Base-by-base conservation (phyloP, 108 stramenopile species). In the Nitzschia putrida region DNA sequence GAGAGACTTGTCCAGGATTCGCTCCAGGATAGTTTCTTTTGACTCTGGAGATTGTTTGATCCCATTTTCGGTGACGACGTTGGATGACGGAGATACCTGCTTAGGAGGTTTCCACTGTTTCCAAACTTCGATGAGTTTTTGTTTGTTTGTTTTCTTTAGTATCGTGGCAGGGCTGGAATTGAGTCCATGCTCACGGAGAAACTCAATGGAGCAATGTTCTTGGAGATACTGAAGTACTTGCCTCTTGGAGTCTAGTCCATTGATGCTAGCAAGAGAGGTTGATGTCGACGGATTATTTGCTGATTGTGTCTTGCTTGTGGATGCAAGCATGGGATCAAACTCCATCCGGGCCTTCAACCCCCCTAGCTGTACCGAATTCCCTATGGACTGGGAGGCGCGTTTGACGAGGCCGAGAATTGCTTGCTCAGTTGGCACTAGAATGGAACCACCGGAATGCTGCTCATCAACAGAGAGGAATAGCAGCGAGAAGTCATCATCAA, bases 131-230 rank as follows among this genome's bases (percentile, higher is more conserved):
- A 68, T 22, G 49, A 92, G 60, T 25, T 72, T 69, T 7, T 69
- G 75, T 42, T 75, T 69, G 53, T 92, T 92, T n/a, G 73, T 73
- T 66, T 89, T 92, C 56, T 84, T 52, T 26, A 92, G 61, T 14
- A 84, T 68, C 14, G 88, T 87, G 26, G 72, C 71, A 9, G 75
- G 55, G 42, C 75, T 51, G 40, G 71, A 74, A 56, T 89, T 92
- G 44, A 92, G 61, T 34, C 78, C 58, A 53, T 89, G 73, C 26
- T 66, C 51, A 23, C 91, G 69, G 40, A 89, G 63, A 73, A 84
- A 92, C 1, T 92, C 88, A 0, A 87, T 73, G 49, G 86, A 75
- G 64, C 88, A 88, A 18, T 78, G 41, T 8, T 70, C 59, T 67
- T 92, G 90, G 10, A 92, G 66, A 39, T 69, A 76, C 40, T 79